phyloP scores from a whole-genome alignment of 1,139 yeast genomes.

The Taphrina flavorubra region DNA sequence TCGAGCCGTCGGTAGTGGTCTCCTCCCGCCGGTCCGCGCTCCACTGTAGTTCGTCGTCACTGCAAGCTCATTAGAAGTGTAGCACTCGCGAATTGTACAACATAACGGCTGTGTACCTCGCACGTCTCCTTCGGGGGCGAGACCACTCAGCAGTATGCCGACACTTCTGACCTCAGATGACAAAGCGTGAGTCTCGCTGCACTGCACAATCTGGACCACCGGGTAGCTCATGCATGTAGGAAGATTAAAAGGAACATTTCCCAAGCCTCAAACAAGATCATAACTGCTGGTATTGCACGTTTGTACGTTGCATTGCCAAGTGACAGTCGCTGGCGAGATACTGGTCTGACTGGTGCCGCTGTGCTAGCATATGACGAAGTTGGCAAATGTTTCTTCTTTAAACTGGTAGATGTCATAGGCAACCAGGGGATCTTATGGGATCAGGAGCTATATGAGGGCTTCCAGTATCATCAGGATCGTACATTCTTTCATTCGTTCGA shows the following conservation, averaged over 20 bases:
- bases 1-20: background rate
- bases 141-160: constrained; percentile 11
- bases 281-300: constrained; percentile 90
- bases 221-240: constrained; percentile 6
- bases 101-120: background rate
- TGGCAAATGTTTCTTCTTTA: constrained; percentile 90
- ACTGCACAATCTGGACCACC: background rate
- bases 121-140: background rate
- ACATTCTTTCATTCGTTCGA: constrained; percentile 95
- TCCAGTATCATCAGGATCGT: constrained; percentile 89
- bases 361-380: constrained; percentile 88
- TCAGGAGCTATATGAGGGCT: constrained; percentile 87
- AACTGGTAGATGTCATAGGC: constrained; percentile 81
- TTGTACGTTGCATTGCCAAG: constrained; percentile 89
- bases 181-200: constrained; percentile 11
- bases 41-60: constrained; percentile 1
- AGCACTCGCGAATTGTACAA: background rate
- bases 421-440: constrained; percentile 93
- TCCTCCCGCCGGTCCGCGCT: constrained; percentile 1
- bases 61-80: background rate
- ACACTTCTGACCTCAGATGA: constrained; percentile 22
- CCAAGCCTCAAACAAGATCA: constrained; percentile 80
- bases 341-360: constrained; percentile 88
- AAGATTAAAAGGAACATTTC: constrained; percentile 82
- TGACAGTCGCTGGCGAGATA: constrained; percentile 78